Conservation (phyloP, 108 stramenopile genomes). For the Cyclotella atomus region DNA sequence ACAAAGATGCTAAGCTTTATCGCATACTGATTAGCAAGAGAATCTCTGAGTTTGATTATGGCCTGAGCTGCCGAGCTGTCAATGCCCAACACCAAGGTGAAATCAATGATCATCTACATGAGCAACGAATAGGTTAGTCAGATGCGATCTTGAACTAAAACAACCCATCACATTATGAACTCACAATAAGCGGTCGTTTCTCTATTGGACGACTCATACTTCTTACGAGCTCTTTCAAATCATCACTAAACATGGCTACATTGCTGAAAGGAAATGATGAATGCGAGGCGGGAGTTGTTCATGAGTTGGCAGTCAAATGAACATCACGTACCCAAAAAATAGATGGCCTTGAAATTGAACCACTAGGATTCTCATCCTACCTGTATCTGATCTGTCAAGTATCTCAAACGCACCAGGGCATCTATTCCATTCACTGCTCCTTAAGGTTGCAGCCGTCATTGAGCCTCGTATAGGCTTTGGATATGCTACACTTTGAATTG, state of each 20-base stretch:
- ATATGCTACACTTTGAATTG: constrained; percentile 61
- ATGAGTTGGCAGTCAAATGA: neutral
- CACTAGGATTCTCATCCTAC: constrained; percentile 58
- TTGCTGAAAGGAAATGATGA: constrained; percentile 63
- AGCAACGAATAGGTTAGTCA: neutral
- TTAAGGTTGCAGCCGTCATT: constrained; percentile 74
- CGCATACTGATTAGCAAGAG: constrained; percentile 45
- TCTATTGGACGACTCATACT: constrained; percentile 12
- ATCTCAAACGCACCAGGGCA: constrained; percentile 42
- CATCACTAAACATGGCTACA: constrained; percentile 48
- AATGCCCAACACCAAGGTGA: constrained; percentile 70
- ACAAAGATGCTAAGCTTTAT: constrained; percentile 64
- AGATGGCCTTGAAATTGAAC: constrained; percentile 78
- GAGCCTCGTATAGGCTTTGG: constrained; percentile 64
- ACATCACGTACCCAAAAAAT: constrained; percentile 20
- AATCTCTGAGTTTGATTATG: constrained; percentile 63
- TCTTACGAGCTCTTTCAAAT: constrained; percentile 31
- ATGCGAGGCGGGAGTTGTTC: neutral
- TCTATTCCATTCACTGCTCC: constrained; percentile 64
- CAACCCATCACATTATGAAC: neutral
- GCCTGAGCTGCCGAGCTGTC: constrained; percentile 78
- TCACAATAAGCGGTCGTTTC: constrained; percentile 37
- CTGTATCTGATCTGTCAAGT: constrained; percentile 46
- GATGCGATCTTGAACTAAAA: neutral
- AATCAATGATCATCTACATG: constrained; percentile 71